phyloP scores from a whole-genome alignment of 257 asterid species.

The Linaria vulgaris region DNA sequence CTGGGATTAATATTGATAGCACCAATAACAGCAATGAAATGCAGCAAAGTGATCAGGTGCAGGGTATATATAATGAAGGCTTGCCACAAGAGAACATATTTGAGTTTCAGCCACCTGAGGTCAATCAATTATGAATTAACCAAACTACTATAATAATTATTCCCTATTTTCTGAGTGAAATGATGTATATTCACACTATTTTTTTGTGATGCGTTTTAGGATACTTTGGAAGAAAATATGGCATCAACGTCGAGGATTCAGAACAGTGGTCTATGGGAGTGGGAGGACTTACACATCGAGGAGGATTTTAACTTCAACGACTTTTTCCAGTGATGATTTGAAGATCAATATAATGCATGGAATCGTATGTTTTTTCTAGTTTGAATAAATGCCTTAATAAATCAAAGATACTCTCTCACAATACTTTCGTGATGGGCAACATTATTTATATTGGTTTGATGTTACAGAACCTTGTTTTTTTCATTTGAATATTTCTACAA shows the following conservation, averaged over 20 bases:
- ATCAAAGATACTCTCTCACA: not conserved
- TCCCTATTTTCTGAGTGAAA: not conserved
- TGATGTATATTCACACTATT: not conserved
- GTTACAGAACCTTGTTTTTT: not conserved
- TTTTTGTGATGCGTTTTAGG: constrained; percentile 24
- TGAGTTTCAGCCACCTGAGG: constrained; percentile 21
- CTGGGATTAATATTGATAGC: too few relatives aligned
- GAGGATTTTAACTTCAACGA: constrained; percentile 31
- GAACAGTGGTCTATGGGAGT: constrained; percentile 34
- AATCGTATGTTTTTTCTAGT: not conserved
- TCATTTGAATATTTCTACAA: not conserved
- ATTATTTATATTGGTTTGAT: not conserved
- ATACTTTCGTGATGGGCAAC: not conserved
- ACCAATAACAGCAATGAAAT: not conserved
- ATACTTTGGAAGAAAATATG: constrained; percentile 20
- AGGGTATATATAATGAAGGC: constrained; percentile 10
- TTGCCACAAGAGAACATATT: not conserved
- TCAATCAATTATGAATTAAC: too few relatives aligned
- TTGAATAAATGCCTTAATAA: not conserved
- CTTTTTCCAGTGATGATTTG: constrained; percentile 14
- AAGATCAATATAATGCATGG: not conserved
- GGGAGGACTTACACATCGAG: constrained; percentile 43
- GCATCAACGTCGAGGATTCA: constrained; percentile 22
- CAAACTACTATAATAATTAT: not conserved
- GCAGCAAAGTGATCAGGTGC: not conserved